These are phyloP conservation scores for Candida boidinii DNA, from an alignment of 805 yeast species.

Conservation along the genomic window DNA sequence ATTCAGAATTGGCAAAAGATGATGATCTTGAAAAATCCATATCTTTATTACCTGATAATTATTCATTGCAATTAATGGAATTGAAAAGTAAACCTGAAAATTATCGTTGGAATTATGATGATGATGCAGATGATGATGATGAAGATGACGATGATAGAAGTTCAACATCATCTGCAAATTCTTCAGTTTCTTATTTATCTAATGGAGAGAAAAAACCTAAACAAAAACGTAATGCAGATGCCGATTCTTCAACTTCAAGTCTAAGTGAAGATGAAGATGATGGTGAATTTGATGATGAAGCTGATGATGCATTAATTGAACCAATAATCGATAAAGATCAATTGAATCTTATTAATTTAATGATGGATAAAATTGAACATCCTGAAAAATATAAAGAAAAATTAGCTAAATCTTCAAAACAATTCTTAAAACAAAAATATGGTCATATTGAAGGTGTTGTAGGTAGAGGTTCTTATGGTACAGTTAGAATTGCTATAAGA, in stretches of 20 bases:
- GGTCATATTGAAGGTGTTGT: slow-evolving; percentile 43
- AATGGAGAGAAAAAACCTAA: slow-evolving; percentile 1
- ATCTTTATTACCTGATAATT: slow-evolving; percentile 28
- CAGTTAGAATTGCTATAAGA: slow-evolving; percentile 34
- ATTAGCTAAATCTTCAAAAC: slow-evolving; percentile 17
- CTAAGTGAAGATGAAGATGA: slow-evolving; percentile 19
- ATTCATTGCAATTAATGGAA: slow-evolving; percentile 24
- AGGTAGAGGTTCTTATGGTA: slow-evolving; percentile 41
- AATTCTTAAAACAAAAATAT: slow-evolving; percentile 34
- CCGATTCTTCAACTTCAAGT: slow-evolving; percentile 7
- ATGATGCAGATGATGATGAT: slow-evolving; percentile 20
- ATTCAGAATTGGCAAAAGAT: slow-evolving; percentile 17
- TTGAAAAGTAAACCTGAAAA: slow-evolving; percentile 28
- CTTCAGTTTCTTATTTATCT: too few species aligned
- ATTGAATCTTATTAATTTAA: slow-evolving; percentile 35
- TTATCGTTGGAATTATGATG: slow-evolving; percentile 30
- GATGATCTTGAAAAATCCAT: slow-evolving; percentile 22
- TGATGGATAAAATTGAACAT: slow-evolving; percentile 38
- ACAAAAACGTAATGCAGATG: slow-evolving; percentile 7
- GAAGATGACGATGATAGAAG: slow-evolving; percentile 8
- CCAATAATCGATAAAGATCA: slow-evolving; percentile 45
- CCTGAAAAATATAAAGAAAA: slow-evolving; percentile 27
- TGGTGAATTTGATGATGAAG: slow-evolving; percentile 27
- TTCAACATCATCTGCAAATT: too few species aligned
- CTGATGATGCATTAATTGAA: slow-evolving; percentile 30